Base-by-base conservation (phyloP, 371 early-diverging fungal genomes). In the Mucor piriformis region DNA sequence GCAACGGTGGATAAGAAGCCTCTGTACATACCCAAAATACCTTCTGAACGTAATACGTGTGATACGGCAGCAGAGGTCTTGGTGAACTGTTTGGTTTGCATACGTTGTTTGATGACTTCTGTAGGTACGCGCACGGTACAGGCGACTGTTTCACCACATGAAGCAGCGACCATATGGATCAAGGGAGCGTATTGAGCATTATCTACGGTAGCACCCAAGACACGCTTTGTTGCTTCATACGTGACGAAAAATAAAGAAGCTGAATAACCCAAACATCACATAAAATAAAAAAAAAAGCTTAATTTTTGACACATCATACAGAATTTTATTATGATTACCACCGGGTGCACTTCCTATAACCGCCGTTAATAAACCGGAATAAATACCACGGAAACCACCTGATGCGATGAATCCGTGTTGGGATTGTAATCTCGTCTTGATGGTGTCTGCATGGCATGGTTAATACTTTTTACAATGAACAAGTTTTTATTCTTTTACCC, bases 51-150 rank as follows among this genome's bases (percentile, higher is more conserved):
- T 51, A 85, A 56, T 3, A 91, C 88, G 40, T 83, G 69, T n/a
- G 73, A 74, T 11, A 89, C 69, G 15, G 92, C 92, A 7, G 64
- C 74, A 1, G 76, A 70, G 12, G 89, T 84, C 37, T 86, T 72
- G 2, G 51, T 49, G 72, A 90, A 93, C 63, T 91, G 93, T 43
- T 89, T 88, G 34, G 94, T 88, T 72, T 98, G 98, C 92, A 96
- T 87, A 50, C 97, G 83, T 67, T 95, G 95, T 69, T 98, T 98
- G 59, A 95, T 86, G 32, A 96, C 92, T 70, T 98, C 98, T 5
- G 95, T 95, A 3, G 98, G 98, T 3, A 97, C 97, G 3, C 98
- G 86, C 16, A 95, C 89, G 40, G 93, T 74, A 64, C 97, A 97
- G 7, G 98, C 98, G 3, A 92, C 95, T 43, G 96, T 83, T 82